phyloP scores from a whole-genome alignment of 2,329 filamentous ascomycete species.

The Hymenoscyphus fraxineus region DNA sequence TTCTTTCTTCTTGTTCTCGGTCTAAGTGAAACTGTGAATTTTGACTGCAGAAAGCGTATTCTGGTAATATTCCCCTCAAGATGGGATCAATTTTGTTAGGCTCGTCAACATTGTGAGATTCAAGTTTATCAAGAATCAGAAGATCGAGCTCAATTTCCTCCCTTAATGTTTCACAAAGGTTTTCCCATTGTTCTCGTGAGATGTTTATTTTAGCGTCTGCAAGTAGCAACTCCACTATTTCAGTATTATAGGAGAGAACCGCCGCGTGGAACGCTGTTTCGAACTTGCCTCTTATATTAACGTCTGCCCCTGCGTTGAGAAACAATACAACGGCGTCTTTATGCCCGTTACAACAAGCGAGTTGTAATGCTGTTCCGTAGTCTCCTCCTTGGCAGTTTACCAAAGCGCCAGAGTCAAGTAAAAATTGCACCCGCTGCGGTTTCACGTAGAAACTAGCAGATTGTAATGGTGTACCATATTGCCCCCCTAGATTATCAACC shows the following conservation, averaged over 20 bases:
- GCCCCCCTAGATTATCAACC: not conserved
- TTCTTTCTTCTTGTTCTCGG: no score
- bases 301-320: not conserved
- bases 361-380: not conserved
- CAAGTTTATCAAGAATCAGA: no score
- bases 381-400: not conserved
- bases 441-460: not conserved
- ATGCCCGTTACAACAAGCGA: not conserved
- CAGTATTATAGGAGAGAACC: not conserved
- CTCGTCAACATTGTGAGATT: no score
- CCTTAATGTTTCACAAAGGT: not conserved
- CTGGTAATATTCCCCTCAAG: no score
- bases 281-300: not conserved
- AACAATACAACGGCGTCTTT: not conserved
- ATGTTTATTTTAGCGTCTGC: not conserved
- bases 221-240: not conserved
- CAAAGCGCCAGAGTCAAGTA: not conserved
- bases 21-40: no score
- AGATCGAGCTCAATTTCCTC: not conserved
- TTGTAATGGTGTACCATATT: not conserved
- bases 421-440: not conserved
- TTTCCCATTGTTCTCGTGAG: not conserved
- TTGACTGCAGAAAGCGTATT: no score
- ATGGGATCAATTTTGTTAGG: no score
- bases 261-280: not conserved